Conservation (phyloP, 768 basidiomycete species). For the Strobilomyces confusus region DNA sequence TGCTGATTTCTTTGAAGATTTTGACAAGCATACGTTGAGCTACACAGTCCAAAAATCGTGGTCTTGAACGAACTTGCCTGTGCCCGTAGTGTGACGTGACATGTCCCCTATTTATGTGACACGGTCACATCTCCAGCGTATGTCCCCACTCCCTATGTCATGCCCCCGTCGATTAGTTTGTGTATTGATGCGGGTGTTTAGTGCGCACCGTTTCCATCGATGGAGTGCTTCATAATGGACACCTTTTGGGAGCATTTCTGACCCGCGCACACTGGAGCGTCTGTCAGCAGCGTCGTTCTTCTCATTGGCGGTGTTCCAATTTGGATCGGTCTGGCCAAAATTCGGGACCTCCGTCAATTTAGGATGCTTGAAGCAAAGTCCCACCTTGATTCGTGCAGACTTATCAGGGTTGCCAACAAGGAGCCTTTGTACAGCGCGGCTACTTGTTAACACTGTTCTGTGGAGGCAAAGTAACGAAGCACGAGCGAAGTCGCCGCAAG, state of each 20-base stretch:
- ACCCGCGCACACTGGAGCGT: not conserved
- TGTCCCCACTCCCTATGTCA: not conserved
- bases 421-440: not conserved
- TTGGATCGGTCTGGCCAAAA: constrained; percentile 5
- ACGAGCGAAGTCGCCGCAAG: constrained; percentile 10
- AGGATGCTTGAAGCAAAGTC: too few species aligned
- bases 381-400: too few species aligned
- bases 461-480: constrained; percentile 17
- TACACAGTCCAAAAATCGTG: constrained; percentile 23
- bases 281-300: constrained; percentile 6
- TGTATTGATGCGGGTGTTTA: too few species aligned
- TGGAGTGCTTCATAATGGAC: too few species aligned
- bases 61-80: constrained; percentile 31
- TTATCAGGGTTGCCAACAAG: constrained; percentile 1
- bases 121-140: constrained; percentile 15
- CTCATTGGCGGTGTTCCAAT: too few species aligned
- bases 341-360: too few species aligned
- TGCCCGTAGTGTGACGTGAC: too few species aligned
- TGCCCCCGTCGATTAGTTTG: not conserved
- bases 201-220: too few species aligned
- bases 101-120: constrained; percentile 29
- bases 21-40: too few species aligned
- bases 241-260: too few species aligned
- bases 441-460: constrained; percentile 1
- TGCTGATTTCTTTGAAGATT: too few species aligned